A percentile compares a stretch with the other conserved stretches of the same genome.
Conservation (phyloP, 345 rosid species). For the Citrus sinensis region DVS_A1.0 CM039168.1:27922001-27922500, state of each 20-base stretch:
- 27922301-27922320: constrained; percentile 26
- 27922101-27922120: neutral
- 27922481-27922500: constrained; percentile 40
- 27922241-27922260: constrained; percentile 51
- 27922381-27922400: constrained; percentile 22
- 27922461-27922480: constrained; percentile 43
- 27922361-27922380: constrained; percentile 54
- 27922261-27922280: constrained; percentile 54
- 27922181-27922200: constrained; percentile 56
- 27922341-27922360: constrained; percentile 41
- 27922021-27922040: too few species aligned
- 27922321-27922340: constrained; percentile 43
- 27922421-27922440: constrained; percentile 31
- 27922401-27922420: constrained; percentile 44
- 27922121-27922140: neutral
- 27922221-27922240: constrained; percentile 54
- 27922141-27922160: neutral
- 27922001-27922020: neutral
- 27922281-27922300: constrained; percentile 36
- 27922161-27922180: neutral
- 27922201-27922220: constrained; percentile 31
- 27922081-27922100: neutral
- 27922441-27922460: constrained; percentile 4
- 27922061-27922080: neutral
- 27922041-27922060: neutral